Evolutionary conservation across 2,329 filamentous ascomycete genomes (phyloP), one percentile per base, ranked within the genome.

Genomic region (Reticulascus tulasneorum): DNA sequence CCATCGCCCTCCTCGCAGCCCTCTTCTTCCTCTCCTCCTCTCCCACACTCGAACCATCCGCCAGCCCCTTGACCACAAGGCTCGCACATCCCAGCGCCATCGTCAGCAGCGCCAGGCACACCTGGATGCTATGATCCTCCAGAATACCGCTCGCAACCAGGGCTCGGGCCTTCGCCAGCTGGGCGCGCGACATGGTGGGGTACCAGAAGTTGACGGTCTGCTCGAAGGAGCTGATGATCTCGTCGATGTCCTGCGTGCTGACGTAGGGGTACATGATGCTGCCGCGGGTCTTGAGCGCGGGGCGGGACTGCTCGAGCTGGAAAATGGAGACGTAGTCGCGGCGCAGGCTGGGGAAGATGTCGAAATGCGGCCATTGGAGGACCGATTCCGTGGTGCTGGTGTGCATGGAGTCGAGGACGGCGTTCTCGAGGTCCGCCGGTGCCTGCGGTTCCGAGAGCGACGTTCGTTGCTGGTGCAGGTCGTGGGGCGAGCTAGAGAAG

Each of bases 181-280:
- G 67, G 0, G 44, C 39, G 27, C 56, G 58, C 0, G 68, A 67
- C 54, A 71, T 62, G 6, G 67, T 71, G 0, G 70, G 71, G 37
- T 74, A 75, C 67, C 69, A 75, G 30, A 73, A 73, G 48, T 75
- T 75, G 26, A 73, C 55, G 22, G 60, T 64, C 3, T 53, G 50
- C 40, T 70, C 59, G 29, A 75, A 75, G 0, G 65, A 60, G 2
- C 57, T 50, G 0, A 73, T 47, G 6, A 69, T 62, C 0, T 49
- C 48, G 12, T 63, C 57, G 3, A 73, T 50, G 7, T 73, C 69
- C 2, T 60, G 53, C 0, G 58, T 46, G 2, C 59, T 59, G 6
- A 67, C 56, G 24, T 66, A 69, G 0, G 69, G 71, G 16, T 62
- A 59, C 40, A 66, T 59, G 8, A 57, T 55, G 4, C 55, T 55